Evolutionary conservation across 75 land plant genomes (phyloP).

Genomic region (Sequoia sempervirens): DNA sequence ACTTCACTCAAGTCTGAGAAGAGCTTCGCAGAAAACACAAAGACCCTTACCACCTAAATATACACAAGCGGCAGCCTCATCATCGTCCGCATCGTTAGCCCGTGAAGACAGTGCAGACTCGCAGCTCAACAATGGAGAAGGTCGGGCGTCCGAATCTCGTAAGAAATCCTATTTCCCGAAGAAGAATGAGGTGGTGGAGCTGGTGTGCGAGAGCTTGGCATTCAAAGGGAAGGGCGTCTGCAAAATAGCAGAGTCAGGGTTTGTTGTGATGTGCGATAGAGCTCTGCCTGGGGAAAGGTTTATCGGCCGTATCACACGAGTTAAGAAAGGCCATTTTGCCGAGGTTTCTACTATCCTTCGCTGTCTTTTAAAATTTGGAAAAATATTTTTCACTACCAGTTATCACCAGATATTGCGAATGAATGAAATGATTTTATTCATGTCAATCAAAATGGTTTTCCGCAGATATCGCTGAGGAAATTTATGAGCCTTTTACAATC

Average conservation of each 20-base stretch:
- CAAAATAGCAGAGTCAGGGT: constrained; percentile 78
- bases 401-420: no score
- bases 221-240: constrained; percentile 91
- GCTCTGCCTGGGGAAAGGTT: constrained; percentile 94
- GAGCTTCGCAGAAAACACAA: neutral
- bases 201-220: constrained; percentile 87
- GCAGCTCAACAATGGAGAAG: neutral
- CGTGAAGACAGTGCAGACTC: neutral
- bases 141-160: neutral
- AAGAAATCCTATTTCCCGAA: constrained; percentile 52
- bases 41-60: neutral
- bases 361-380: neutral
- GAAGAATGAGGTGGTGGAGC: constrained; percentile 68
- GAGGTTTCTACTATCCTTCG: constrained; percentile 43
- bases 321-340: constrained; percentile 61
- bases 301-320: constrained; percentile 73
- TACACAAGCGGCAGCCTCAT: neutral
- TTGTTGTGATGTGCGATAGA: constrained; percentile 82
- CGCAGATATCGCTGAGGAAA: no score
- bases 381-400: no score
- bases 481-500: no score
- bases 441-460: neutral
- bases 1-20: neutral
- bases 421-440: no score
- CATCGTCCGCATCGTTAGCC: neutral